Evolutionary conservation across 2,329 filamentous ascomycete genomes (phyloP), one percentile per base, ranked within the genome.

Genomic region (Shiraia bambusicola): DNA sequence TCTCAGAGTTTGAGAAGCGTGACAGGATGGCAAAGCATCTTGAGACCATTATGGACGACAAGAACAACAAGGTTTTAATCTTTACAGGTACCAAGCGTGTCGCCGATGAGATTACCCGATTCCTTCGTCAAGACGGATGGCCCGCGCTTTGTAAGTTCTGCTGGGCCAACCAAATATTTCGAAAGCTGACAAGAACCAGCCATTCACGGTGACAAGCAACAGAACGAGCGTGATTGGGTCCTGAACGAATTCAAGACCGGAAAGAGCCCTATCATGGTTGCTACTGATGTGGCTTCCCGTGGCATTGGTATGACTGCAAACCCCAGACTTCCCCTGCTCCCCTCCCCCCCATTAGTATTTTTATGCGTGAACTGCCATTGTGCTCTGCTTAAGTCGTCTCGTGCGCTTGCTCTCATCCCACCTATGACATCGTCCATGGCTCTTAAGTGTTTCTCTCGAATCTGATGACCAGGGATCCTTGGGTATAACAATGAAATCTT

Each of bases 191-290:
- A 40, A 29, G 31, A 12, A 44, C 42, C 52, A 93, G 88, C 93
- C 50, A 97, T 98, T 61, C 93, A 98, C 79, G 93, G 93, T 68
- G 93, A 97, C 77, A 97, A 97, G 80, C 91, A 96, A 71, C 93
- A 98, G 70, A 95, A 96, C 74, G 93, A 98, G 78, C 91, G 93
- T 78, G 93, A 97, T 73, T 97, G 93, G 90, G 93, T 97, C 65
- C 80, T 98, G 69, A 94, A 97, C 73, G 92, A 97, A 74, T 98
- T 98, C 84, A 98, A 97, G 84, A 88, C 88, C 56, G 91, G 90
- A 76, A 96, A 97, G 81, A 95, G 90, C 77, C 93, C 93, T 70
- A 95, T 98, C 83, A 95, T 98, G 91, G 93, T 98, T 77, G 93
- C 93, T 76, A 98, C 93, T 58, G 93, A 97, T 69, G 93, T 98